A percentile compares a stretch with the other conserved stretches of the same genome.
Conservation (phyloP, 2,329 filamentous ascomycete species). For the Hymenotorrendiella dingleyae region DNA sequence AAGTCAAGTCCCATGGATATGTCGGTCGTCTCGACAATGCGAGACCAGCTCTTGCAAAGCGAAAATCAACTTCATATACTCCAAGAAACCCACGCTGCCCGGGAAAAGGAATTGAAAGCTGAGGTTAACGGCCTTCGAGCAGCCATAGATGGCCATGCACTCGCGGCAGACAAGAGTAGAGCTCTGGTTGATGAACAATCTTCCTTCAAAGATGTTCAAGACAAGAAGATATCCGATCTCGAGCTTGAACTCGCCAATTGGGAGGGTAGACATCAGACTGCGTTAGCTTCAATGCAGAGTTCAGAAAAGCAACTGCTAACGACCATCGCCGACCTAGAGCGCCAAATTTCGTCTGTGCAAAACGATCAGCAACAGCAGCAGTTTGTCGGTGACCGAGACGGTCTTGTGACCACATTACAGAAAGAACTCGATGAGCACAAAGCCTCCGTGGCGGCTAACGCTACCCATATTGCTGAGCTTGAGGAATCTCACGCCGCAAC, state of each 20-base stretch:
- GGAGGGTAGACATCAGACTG: slow-evolving; percentile 69
- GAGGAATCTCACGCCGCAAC: slow-evolving; percentile 65
- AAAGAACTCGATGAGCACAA: slow-evolving; percentile 78
- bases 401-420: slow-evolving; percentile 57
- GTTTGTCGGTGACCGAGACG: slow-evolving; percentile 49
- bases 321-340: slow-evolving; percentile 69
- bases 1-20: slow-evolving; percentile 84
- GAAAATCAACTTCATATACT: slow-evolving; percentile 73
- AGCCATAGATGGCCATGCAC: slow-evolving; percentile 16
- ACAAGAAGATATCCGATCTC: slow-evolving; percentile 49
- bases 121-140: slow-evolving; percentile 64
- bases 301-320: slow-evolving; percentile 68
- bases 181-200: slow-evolving; percentile 20
- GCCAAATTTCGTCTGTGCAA: slow-evolving; percentile 39
- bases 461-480: slow-evolving; percentile 63
- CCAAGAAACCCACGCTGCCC: slow-evolving; percentile 63
- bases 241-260: slow-evolving; percentile 67
- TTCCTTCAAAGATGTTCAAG: slow-evolving; percentile 27
- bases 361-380: slow-evolving; percentile 44
- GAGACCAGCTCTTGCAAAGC: slow-evolving; percentile 80
- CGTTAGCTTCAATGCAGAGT: slow-evolving; percentile 62
- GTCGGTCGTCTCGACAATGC: slow-evolving; percentile 78
- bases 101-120: slow-evolving; percentile 67
- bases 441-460: slow-evolving; percentile 61
- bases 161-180: slow-evolving; percentile 13